Percentiles rank a stretch among this genome's conserved stretches.
Evolutionary conservation across 257 asterid species (phyloP).

Genomic region (Petrea volubilis): DNA sequence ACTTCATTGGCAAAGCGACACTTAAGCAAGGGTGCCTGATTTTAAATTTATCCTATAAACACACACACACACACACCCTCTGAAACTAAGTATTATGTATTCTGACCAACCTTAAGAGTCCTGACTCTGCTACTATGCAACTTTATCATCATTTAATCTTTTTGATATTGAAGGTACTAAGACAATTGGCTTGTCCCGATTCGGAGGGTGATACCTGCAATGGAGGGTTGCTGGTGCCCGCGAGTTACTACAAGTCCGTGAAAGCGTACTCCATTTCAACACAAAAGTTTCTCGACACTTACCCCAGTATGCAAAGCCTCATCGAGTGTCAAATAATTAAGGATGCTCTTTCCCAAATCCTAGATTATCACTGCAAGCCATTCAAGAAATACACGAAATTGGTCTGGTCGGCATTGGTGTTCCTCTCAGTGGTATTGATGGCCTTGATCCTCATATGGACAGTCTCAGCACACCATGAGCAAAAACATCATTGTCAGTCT

Average conservation of each 20-base stretch:
- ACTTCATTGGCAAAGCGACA: too few species aligned
- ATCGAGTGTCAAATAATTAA: conserved; percentile 49
- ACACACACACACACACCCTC: too few species aligned
- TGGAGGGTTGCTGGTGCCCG: conserved; percentile 49
- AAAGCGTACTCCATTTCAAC: conserved; percentile 47
- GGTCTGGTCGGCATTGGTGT: conserved; percentile 44
- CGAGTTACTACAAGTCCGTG: conserved; percentile 27
- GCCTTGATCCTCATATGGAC: conserved; percentile 44
- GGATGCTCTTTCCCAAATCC: conserved; percentile 45
- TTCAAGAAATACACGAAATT: conserved; percentile 33
- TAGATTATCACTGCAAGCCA: conserved; percentile 51
- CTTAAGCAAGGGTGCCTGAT: too few species aligned
- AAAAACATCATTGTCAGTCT: not conserved
- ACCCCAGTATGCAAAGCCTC: conserved; percentile 52
- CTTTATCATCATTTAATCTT: too few species aligned
- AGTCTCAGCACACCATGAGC: conserved; percentile 31
- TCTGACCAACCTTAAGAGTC: too few species aligned
- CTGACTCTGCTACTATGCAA: too few species aligned
- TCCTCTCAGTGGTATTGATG: conserved; percentile 49
- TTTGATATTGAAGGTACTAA: conserved; percentile 37
- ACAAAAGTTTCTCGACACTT: conserved; percentile 48
- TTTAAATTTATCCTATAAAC: too few species aligned
- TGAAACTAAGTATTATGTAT: too few species aligned
- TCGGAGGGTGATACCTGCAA: conserved; percentile 32
- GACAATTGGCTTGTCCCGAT: conserved; percentile 47